Evolutionary conservation across 768 basidiomycete species (phyloP).

Genomic region (Termitomyces sp.): DNA sequence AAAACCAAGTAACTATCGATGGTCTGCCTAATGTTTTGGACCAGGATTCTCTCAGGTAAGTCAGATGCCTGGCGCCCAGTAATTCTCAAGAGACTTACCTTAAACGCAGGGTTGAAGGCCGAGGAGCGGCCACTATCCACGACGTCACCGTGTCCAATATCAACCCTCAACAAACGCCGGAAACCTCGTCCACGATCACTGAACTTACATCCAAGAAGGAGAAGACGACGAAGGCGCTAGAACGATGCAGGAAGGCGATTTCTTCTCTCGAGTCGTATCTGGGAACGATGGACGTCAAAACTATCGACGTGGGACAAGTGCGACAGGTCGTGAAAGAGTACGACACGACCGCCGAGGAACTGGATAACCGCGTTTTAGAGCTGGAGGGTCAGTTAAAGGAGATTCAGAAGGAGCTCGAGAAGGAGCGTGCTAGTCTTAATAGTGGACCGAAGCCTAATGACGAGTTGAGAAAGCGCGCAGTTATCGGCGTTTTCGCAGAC

Average conservation of each 20-base stretch:
- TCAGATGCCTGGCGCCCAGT: neutral
- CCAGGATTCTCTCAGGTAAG: slow-evolving; percentile 28
- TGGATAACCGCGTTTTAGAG: slow-evolving; percentile 21
- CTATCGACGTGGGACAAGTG: slow-evolving; percentile 17
- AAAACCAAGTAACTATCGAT: slow-evolving; percentile 28
- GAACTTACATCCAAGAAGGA: slow-evolving; percentile 16
- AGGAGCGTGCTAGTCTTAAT: slow-evolving; percentile 13
- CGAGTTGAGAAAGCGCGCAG: slow-evolving; percentile 12
- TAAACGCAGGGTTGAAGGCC: slow-evolving; percentile 27
- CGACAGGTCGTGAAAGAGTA: slow-evolving; percentile 16
- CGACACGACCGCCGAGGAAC: slow-evolving; percentile 19
- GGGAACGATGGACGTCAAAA: slow-evolving; percentile 20
- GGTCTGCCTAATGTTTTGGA: slow-evolving; percentile 28
- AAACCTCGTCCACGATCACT: slow-evolving; percentile 13
- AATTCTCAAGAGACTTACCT: neutral
- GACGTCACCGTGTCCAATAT: slow-evolving; percentile 27
- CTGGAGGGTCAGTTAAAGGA: slow-evolving; percentile 16
- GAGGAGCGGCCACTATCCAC: slow-evolving; percentile 30
- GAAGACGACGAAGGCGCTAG: slow-evolving; percentile 16
- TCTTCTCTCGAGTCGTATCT: slow-evolving; percentile 24
- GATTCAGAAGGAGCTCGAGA: slow-evolving; percentile 16
- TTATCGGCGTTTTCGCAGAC: slow-evolving; percentile 24
- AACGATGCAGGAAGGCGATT: slow-evolving; percentile 20
- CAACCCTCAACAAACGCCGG: neutral
- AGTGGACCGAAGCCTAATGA: slow-evolving; percentile 12